Conservation (phyloP, 2,329 filamentous ascomycete genomes). For the Tolypocladium tundrense region DNA sequence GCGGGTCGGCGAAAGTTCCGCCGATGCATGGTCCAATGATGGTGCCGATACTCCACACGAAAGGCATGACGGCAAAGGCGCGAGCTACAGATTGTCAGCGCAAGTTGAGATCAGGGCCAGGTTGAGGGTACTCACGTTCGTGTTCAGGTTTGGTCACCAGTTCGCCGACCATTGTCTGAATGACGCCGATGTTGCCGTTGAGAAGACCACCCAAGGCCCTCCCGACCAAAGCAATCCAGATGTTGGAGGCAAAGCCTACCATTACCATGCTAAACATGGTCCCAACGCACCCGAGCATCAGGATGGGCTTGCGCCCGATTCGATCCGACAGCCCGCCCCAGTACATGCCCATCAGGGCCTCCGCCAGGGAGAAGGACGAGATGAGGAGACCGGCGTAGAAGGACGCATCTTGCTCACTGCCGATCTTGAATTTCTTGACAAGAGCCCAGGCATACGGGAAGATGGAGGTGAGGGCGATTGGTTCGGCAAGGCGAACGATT, state of each 20-base stretch:
- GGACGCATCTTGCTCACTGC: slow-evolving; percentile 63
- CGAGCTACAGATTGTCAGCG: slow-evolving; percentile 42
- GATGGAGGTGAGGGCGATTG: slow-evolving; percentile 85
- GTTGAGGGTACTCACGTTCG: slow-evolving; percentile 54
- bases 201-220: slow-evolving; percentile 70
- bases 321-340: slow-evolving; percentile 80
- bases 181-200: slow-evolving; percentile 86
- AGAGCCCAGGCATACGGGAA: slow-evolving; percentile 86
- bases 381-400: slow-evolving; percentile 85
- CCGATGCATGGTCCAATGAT: slow-evolving; percentile 85
- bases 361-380: slow-evolving; percentile 72
- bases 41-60: slow-evolving; percentile 85
- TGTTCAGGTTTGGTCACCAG: slow-evolving; percentile 74
- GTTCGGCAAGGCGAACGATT: slow-evolving; percentile 85
- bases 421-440: slow-evolving; percentile 65
- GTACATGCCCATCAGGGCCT: slow-evolving; percentile 76
- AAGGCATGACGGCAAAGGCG: slow-evolving; percentile 87
- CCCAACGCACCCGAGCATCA: slow-evolving; percentile 70
- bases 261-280: slow-evolving; percentile 76
- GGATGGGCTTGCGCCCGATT: slow-evolving; percentile 74
- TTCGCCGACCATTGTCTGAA: slow-evolving; percentile 89
- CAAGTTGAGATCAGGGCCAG: neutral
- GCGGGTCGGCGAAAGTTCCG: slow-evolving; percentile 73
- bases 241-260: slow-evolving; percentile 72
- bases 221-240: slow-evolving; percentile 72